A percentile compares a stretch with the other conserved stretches of the same genome.
These are phyloP conservation scores for Rosa hybrid DNA, from an alignment of 331 rosid species.

Conservation along the genomic window DNA sequence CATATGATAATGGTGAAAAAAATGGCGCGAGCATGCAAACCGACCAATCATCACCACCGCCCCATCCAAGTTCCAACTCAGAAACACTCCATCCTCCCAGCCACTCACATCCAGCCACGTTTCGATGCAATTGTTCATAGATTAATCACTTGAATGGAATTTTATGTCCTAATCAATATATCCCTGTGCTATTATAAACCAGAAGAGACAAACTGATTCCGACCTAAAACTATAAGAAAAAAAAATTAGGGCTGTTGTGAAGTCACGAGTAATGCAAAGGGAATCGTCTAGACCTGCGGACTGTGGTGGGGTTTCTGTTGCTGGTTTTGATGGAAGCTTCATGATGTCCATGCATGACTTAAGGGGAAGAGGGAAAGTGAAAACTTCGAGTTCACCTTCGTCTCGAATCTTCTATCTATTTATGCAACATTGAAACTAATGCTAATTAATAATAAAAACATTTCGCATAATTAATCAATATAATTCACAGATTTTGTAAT, in stretches of 20 bases:
- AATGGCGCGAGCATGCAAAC: constrained; percentile 4
- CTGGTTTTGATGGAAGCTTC: not conserved
- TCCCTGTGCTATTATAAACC: not conserved
- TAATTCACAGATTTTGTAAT: too few relatives aligned
- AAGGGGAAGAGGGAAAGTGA: not conserved
- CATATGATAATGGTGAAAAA: not conserved
- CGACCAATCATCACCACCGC: constrained; percentile 39
- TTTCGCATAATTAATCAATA: too few relatives aligned
- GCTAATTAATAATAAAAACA: too few relatives aligned
- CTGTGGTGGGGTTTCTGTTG: not conserved
- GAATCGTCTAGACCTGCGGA: not conserved
- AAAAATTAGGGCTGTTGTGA: not conserved
- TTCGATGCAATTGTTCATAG: not conserved
- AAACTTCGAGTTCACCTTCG: not conserved
- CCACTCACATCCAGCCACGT: constrained; percentile 35
- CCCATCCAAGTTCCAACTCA: constrained; percentile 14
- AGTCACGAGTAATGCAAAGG: not conserved
- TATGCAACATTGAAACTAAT: too few relatives aligned
- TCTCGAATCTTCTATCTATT: not conserved
- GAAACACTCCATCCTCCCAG: constrained; percentile 11
- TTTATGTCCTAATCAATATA: not conserved
- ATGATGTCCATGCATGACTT: not conserved
- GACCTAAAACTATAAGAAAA: not conserved
- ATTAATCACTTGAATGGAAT: not conserved
- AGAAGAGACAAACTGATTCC: not conserved